Percentiles rank a stretch among this genome's conserved stretches.
Conservation (phyloP, 2,329 filamentous ascomycete genomes). For the Phaeophleospora eucalypticola region DNA sequence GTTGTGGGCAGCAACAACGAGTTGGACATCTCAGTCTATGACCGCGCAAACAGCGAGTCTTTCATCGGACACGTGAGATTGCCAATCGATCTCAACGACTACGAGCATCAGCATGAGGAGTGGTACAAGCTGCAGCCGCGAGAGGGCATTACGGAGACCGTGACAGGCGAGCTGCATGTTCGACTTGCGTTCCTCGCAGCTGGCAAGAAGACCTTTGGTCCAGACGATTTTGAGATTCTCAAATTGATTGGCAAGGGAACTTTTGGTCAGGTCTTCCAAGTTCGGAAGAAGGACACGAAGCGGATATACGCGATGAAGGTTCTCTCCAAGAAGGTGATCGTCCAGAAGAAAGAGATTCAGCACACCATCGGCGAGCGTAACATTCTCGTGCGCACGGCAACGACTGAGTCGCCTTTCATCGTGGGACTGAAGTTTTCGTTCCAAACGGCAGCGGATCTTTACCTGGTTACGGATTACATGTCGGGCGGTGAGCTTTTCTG, state of each 20-base stretch:
- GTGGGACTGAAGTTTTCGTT: constrained; percentile 98
- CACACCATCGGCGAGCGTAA: constrained; percentile 97
- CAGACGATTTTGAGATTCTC: constrained; percentile 91
- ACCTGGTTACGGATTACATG: constrained; percentile 99
- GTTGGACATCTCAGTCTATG: constrained; percentile 91
- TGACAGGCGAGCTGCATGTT: constrained; percentile 82
- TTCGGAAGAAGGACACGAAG: constrained; percentile 91
- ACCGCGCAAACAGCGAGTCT: constrained; percentile 76
- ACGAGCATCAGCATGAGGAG: constrained; percentile 68
- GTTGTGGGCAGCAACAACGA: constrained; percentile 88
- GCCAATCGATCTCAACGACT: constrained; percentile 63
- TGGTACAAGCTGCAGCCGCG: constrained; percentile 83
- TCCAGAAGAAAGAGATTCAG: constrained; percentile 98
- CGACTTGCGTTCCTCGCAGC: constrained; percentile 80
- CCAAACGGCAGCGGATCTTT: constrained; percentile 92
- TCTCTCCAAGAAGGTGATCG: constrained; percentile 97
- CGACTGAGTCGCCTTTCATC: constrained; percentile 93
- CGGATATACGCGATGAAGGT: constrained; percentile 99
- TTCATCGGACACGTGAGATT: constrained; percentile 90
- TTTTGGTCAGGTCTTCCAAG: constrained; percentile 97
- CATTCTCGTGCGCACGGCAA: constrained; percentile 93
- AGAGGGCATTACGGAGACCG: constrained; percentile 70
- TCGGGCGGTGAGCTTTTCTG: constrained; percentile 97
- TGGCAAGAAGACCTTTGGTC: constrained; percentile 87
- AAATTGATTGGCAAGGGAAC: constrained; percentile 97